These are phyloP conservation scores for Thalassiosira ordinaria DNA, from an alignment of 352 stramenopile genomes.

Conservation along the genomic window DNA sequence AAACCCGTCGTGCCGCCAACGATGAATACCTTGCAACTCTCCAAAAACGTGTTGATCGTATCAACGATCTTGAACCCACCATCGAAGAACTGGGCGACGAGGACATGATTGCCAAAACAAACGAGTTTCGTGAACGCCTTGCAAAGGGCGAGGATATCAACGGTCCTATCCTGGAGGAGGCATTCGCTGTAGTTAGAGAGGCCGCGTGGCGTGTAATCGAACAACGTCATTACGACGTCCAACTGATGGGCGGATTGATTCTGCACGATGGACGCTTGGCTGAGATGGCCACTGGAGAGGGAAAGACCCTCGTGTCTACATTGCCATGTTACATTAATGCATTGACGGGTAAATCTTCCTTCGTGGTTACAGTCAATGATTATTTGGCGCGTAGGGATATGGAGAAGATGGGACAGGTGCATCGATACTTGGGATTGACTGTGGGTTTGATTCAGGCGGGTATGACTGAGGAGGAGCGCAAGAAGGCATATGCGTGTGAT, in stretches of 20 bases:
- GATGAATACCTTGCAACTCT: constrained; percentile 68
- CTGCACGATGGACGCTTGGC: constrained; percentile 85
- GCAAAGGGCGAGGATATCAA: constrained; percentile 79
- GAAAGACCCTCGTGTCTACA: constrained; percentile 88
- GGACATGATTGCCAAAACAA: constrained; percentile 79
- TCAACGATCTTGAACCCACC: constrained; percentile 84
- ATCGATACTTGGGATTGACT: constrained; percentile 87
- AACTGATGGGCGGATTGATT: constrained; percentile 86
- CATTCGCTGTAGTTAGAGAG: constrained; percentile 88
- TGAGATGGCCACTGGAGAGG: constrained; percentile 90
- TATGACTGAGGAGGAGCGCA: constrained; percentile 82
- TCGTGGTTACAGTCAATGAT: constrained; percentile 91
- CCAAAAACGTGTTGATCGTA: constrained; percentile 75
- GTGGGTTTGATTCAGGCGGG: constrained; percentile 87
- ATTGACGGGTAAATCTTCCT: constrained; percentile 75
- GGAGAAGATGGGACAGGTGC: constrained; percentile 88
- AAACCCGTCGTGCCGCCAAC: constrained; percentile 57
- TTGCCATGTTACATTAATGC: constrained; percentile 86
- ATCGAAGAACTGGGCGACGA: constrained; percentile 86
- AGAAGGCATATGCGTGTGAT: constrained; percentile 84
- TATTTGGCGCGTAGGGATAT: constrained; percentile 89
- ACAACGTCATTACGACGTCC: constrained; percentile 88
- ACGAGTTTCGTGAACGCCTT: constrained; percentile 73
- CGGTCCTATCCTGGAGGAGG: constrained; percentile 85
- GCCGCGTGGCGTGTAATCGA: constrained; percentile 87